A percentile compares a stretch with the other conserved stretches of the same genome.
phyloP scores from a whole-genome alignment of 1,139 yeast species.

The Debaryomycetaceae sp. region DNA sequence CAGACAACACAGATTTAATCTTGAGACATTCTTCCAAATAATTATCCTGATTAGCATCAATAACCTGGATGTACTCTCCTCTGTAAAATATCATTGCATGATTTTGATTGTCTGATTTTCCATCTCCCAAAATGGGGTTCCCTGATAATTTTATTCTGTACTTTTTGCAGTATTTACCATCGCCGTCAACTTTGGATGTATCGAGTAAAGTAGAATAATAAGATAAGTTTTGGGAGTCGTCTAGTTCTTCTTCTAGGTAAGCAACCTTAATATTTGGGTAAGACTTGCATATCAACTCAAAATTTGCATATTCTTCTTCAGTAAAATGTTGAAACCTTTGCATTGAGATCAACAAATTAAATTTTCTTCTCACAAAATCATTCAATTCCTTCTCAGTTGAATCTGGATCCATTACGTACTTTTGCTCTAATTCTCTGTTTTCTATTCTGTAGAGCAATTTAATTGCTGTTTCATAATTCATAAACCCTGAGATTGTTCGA shows the following conservation, averaged over 20 bases:
- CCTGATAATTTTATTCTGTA: conserved; percentile 49
- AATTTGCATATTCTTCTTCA: conserved; percentile 35
- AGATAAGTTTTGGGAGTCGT: conserved; percentile 18
- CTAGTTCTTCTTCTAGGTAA: conserved; percentile 36
- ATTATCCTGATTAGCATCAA: conserved; percentile 58
- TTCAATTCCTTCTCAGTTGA: conserved; percentile 15
- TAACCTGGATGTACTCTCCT: conserved; percentile 52
- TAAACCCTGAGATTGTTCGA: conserved; percentile 54
- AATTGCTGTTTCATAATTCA: conserved; percentile 54
- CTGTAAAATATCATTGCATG: conserved; percentile 48
- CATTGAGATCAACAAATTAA: conserved; percentile 46
- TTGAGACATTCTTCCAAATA: conserved; percentile 55
- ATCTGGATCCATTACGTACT: conserved; percentile 6
- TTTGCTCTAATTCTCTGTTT: conserved; percentile 16
- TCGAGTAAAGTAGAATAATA: conserved; percentile 40
- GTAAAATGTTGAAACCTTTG: conserved; percentile 35
- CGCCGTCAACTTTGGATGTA: conserved; percentile 36
- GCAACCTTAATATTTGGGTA: conserved; percentile 47
- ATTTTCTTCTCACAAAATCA: conserved; percentile 36
- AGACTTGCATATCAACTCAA: conserved; percentile 36
- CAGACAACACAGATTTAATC: conserved; percentile 48
- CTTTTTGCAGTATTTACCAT: conserved; percentile 37
- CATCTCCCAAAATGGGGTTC: conserved; percentile 55
- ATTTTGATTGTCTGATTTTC: conserved; percentile 56
- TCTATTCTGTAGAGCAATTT: conserved; percentile 48